Percentiles rank a stretch among this genome's conserved stretches.
These are phyloP conservation scores for Ganoderma boninense DNA, from an alignment of 1,284 basidiomycete genomes.

Conservation along the genomic window DNA sequence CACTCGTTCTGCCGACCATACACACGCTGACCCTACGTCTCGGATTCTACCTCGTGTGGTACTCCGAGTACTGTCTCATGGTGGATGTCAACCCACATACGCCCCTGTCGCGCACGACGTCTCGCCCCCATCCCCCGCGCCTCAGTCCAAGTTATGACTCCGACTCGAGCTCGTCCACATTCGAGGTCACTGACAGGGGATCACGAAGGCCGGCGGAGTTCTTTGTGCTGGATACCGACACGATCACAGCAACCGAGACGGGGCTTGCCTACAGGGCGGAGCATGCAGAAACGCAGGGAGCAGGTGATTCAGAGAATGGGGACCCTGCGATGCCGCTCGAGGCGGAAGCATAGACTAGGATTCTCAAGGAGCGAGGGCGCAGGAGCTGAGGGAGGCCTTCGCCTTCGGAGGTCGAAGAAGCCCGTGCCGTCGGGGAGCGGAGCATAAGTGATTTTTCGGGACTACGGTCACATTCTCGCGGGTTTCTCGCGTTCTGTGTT, in stretches of 20 bases:
- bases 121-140: too few species aligned
- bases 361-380: neutral
- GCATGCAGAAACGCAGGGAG: neutral
- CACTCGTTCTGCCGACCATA: neutral
- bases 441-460: too few species aligned
- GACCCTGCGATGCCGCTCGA: neutral
- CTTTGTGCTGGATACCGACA: neutral
- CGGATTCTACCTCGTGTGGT: neutral
- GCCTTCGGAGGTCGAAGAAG: too few species aligned
- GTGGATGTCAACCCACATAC: neutral
- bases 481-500: too few species aligned
- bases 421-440: too few species aligned
- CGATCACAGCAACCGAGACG: too few species aligned
- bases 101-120: neutral
- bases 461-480: too few species aligned
- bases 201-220: too few species aligned
- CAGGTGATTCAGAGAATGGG: neutral
- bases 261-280: neutral
- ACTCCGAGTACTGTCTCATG: neutral
- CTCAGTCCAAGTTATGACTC: too few species aligned
- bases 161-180: too few species aligned
- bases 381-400: too few species aligned
- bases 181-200: too few species aligned
- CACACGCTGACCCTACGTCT: neutral
- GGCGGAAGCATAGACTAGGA: neutral